Base-by-base conservation (phyloP, 1,284 basidiomycete species). In the Boletus sp. region DNA sequence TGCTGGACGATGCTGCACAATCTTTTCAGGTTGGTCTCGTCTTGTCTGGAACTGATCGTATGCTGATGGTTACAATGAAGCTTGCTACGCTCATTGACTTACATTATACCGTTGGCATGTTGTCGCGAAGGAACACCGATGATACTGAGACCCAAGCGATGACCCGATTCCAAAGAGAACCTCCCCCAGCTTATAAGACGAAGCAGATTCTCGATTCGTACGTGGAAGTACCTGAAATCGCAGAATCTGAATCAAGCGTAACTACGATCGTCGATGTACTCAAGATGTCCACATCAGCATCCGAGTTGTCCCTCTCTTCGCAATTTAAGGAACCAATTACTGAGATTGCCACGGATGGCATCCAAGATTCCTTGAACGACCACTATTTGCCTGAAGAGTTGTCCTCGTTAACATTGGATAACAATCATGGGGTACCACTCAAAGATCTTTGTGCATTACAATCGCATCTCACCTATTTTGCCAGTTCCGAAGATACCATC, bases 401-500 rank as follows among this genome's bases (percentile, higher is more conserved):
- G 49, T 63, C 45, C 29, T 68, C 49, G 12, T 46, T 50, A 27
- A 62, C 35, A 12, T 16, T 61, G 32, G 54, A 62, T 6, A 62
- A 68, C 34, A 57, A 72, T 46, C 69, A 69, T 41, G 73, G 72
- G 36, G 72, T 75, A 64, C 26, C 42, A 8, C 9, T 37, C 22
- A 8, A 41, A 34, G 23, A 5, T 10, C 13, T 14, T 19, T 37
- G 13, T 25, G n/a, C n/a, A 10, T 13, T 16, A 30, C n/a, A n/a
- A n/a, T 16, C 5, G 6, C 10, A 27, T 32, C 54, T 46, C 41
- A 44, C 10, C 29, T 29, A 37, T 44, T 41, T 41, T 17, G 30
- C 17, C 44, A 80, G 76, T 78, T 77, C 48, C 69, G 64, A 35
- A 67, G 72, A 42, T 78, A 76, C 53, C 76, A 78, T 51, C 75